Evolutionary conservation across 441 rosid genomes (phyloP), one percentile per base, ranked within the genome.

Genomic region (Bocquillonia castaneifolia): DNA sequence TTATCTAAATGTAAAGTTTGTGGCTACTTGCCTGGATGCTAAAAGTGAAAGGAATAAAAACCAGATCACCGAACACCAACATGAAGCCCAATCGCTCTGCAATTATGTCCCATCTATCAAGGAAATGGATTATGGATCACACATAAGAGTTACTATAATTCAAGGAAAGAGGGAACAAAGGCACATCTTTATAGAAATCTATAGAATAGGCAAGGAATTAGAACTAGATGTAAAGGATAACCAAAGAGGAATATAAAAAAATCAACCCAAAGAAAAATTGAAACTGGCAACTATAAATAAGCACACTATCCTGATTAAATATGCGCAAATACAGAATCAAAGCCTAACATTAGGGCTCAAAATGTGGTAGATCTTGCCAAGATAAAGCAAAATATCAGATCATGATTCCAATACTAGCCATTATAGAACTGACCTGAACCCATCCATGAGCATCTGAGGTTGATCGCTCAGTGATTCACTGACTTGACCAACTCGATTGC

Each of bases 1-100:
- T 10, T 25, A 63, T 17, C n/a, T 36, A 59, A 25, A 50, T 23
- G 31, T 72, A 18, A 61, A 44, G 74, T 55, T 58, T 63, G 29
- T 5, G 71, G 40, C 72, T 48, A 81, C 84, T 66, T 85, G 74
- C 98, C 97, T 88, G 98, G 78, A 93, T 91, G 83, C 93, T 93
- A 70, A 93, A 89, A 31, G 95, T 85, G 86, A 93, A 91, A 78
- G 98, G 97, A 78, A 91, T 91, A 91, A 93, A 93, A 68, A 89
- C 79, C 25, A 91, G 85, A 84, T 93, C 98, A 62, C 97, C 98
- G 76, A 91, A 91, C 10, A 93, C 97, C 77, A 93, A 75, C 97
- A 93, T 93, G 86, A 93, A 93, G 47, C 97, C 97, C 72, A 91
- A 75, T 63, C 93, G 85, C 88, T 93, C 98, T 4, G 97, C 98